Base-by-base conservation (phyloP, 179 eudicot species). In the Carnegiea gigantea region DNA sequence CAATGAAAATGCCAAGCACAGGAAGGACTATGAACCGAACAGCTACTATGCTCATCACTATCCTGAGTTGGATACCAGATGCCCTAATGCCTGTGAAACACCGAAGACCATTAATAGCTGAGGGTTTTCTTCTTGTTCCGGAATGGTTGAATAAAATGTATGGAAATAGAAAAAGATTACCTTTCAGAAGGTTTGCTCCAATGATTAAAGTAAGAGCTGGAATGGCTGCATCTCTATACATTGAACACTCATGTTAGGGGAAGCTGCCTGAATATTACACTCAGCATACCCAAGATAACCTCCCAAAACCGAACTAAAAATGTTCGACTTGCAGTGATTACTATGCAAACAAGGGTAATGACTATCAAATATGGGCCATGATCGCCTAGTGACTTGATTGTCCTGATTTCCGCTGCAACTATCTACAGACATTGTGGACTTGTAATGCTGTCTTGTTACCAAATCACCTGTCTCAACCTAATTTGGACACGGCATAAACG, bases 261-360 rank as follows among this genome's bases (percentile, higher is more conserved):
- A 64, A 24, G 54, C 72, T 44, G 28, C 10, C 74, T 88, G 79
- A 90, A 91, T 20, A 95, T 94, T 62, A 62, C 26, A n/a, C 68
- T 62, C 13, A 72, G 60, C 93, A 83, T 87, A 95, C 28, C 90
- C 93, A 75, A 93, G 76, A 96, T 93, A 88, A 28, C 5, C 3
- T 44, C 5, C 18, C 75, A 80, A 75, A 1, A 11, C 13, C 0
- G 26, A 30, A n/a, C n/a, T 20, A 18, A 10, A 68, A 15, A 70
- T 13, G 3, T 6, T 7, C 9, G 33, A 43, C 14, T 5, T 18
- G 4, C 18, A 15, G 0, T 15, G n/a, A 54, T 54, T 11, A 40
- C 44, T 40, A 40, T 40, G 0, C 44, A 40, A 40, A 7, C 9
- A 5, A 40, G 9, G 44, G 7, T 40, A 40, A 40, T 40, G 44